Conservation (phyloP, 768 basidiomycete genomes). For the Trametes coccinea region DNA sequence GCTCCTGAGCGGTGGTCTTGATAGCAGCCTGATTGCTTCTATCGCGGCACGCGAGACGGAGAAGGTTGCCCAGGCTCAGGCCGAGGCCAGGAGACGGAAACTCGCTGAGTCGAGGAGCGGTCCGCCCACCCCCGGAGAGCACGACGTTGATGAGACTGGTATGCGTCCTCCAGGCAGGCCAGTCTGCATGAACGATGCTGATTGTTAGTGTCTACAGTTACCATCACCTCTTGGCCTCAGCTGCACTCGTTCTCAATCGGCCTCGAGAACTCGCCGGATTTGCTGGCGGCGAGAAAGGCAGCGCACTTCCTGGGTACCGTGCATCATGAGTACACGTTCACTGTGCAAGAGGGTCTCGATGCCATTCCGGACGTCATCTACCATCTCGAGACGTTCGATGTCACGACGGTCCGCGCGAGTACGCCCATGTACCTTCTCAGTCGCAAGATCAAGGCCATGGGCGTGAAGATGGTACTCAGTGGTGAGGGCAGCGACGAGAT, state of each 20-base stretch:
- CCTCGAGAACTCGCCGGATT: conserved; percentile 91
- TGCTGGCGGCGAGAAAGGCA: conserved; percentile 90
- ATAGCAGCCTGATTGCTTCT: conserved; percentile 93
- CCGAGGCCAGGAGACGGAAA: conserved; percentile 65
- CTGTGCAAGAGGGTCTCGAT: conserved; percentile 96
- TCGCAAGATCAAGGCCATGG: conserved; percentile 99
- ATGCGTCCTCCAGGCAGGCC: conserved; percentile 17
- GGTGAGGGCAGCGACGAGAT: conserved; percentile 99
- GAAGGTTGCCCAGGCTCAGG: conserved; percentile 80
- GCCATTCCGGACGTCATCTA: conserved; percentile 97
- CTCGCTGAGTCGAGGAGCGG: conserved; percentile 55
- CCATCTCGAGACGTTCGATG: conserved; percentile 98
- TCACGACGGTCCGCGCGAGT: conserved; percentile 95
- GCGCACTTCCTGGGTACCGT: conserved; percentile 92
- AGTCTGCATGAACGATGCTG: background rate
- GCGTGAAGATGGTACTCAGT: conserved; percentile 98
- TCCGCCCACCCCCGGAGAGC: conserved; percentile 45
- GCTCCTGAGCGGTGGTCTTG: conserved; percentile 90
- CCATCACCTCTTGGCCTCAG: conserved; percentile 89
- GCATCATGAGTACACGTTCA: conserved; percentile 98
- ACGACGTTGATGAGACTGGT: conserved; percentile 57
- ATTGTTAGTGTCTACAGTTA: conserved; percentile 42
- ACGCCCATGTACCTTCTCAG: conserved; percentile 99
- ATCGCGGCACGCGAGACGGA: conserved; percentile 96
- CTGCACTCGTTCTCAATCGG: conserved; percentile 98